Evolutionary conservation across 148 eudicot species (phyloP).

Genomic region (Arbutus unedo): DNA sequence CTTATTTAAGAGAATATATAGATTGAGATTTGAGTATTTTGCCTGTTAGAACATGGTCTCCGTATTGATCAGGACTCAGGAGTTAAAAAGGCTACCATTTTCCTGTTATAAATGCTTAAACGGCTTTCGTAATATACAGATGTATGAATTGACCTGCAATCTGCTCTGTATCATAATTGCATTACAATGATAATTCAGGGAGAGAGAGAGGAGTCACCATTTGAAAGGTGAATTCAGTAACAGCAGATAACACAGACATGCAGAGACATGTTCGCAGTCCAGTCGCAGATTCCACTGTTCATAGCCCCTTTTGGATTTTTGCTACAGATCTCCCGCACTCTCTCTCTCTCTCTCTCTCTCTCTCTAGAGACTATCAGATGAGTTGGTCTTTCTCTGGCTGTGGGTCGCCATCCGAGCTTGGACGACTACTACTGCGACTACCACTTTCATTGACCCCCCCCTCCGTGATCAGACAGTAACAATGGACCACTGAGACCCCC

Average conservation of each 20-base stretch:
- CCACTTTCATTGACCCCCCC: background rate
- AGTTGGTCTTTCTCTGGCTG: background rate
- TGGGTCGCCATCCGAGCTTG: background rate
- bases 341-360: background rate
- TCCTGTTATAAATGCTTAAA: no score
- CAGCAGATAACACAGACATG: background rate
- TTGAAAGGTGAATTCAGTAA: background rate
- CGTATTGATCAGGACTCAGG: no score
- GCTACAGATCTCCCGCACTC: background rate
- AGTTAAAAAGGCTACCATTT: no score
- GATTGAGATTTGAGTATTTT: no score
- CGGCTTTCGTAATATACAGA: no score
- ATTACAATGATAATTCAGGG: background rate
- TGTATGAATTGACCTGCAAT: no score
- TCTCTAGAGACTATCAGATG: background rate
- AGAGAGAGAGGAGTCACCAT: background rate
- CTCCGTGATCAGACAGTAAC: background rate
- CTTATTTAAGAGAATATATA: no score
- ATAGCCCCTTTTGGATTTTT: background rate
- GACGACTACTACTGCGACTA: background rate
- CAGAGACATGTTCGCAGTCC: background rate
- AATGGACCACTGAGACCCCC: background rate
- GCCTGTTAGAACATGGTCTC: no score
- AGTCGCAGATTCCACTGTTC: background rate
- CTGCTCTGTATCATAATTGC: background rate